Percentiles rank a stretch among this genome's conserved stretches.
These are phyloP conservation scores for Luffa acutangula DNA, from an alignment of 306 rosid species.

Conservation along the genomic window DNA sequence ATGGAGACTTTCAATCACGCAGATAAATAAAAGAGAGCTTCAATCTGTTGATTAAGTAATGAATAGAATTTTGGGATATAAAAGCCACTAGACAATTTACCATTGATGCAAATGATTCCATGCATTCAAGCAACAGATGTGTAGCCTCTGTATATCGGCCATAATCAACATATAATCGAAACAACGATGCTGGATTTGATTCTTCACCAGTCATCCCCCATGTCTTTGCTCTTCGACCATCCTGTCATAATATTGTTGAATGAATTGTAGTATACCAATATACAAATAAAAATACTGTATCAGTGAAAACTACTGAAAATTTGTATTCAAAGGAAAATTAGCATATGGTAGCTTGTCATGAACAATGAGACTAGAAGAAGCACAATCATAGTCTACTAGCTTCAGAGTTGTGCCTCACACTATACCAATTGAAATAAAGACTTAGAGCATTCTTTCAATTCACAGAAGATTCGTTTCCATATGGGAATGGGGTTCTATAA, in stretches of 20 bases:
- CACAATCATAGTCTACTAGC: not conserved
- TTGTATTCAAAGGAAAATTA: not conserved
- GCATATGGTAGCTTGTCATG: not conserved
- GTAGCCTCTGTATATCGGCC: conserved; percentile 89
- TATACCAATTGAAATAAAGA: not conserved
- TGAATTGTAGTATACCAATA: not conserved
- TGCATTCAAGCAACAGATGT: conserved; percentile 58
- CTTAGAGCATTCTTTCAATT: not conserved
- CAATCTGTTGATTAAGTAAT: not conserved
- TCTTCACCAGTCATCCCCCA: conserved; percentile 81
- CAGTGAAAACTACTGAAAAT: not conserved
- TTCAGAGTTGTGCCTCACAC: not conserved
- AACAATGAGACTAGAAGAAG: not conserved
- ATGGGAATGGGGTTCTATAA: not conserved
- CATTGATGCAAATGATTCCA: conserved; percentile 63
- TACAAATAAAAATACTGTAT: not conserved
- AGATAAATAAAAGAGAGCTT: not conserved
- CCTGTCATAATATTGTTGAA: conserved; percentile 41
- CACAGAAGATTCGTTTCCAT: not conserved
- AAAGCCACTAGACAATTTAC: conserved; percentile 22
- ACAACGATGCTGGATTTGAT: conserved; percentile 73
- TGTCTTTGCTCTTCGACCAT: conserved; percentile 42
- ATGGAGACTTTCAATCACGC: not conserved
- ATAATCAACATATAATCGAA: conserved; percentile 69
- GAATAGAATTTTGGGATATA: not conserved